Percentiles rank a stretch among this genome's conserved stretches.
Evolutionary conservation across 1,284 basidiomycete species (phyloP).

Genomic region (Tilletia caries): DNA sequence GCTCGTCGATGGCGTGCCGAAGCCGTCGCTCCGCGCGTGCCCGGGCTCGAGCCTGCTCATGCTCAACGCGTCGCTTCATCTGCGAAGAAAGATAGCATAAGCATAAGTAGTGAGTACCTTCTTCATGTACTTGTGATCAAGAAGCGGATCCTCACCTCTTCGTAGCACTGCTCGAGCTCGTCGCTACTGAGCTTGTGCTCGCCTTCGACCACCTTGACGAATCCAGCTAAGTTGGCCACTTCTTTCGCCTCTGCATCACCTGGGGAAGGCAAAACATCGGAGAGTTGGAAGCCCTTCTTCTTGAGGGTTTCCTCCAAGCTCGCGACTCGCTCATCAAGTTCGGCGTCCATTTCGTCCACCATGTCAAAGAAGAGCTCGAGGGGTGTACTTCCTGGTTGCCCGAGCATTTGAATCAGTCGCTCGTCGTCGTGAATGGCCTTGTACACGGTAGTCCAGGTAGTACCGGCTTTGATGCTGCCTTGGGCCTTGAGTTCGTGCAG

Average conservation of each 20-base stretch:
- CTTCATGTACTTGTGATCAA: not conserved
- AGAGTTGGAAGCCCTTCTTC: slow-evolving; percentile 60
- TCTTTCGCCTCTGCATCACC: slow-evolving; percentile 55
- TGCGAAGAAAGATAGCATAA: slow-evolving; percentile 48
- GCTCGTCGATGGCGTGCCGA: slow-evolving; percentile 85
- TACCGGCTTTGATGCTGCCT: slow-evolving; percentile 72
- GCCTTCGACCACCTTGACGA: slow-evolving; percentile 52
- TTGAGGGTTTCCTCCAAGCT: slow-evolving; percentile 65
- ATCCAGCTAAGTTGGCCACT: slow-evolving; percentile 57
- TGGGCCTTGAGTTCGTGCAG: slow-evolving; percentile 67
- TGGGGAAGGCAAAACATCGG: slow-evolving; percentile 35
- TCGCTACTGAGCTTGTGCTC: slow-evolving; percentile 8
- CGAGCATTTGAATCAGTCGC: slow-evolving; percentile 80
- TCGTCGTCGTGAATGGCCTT: slow-evolving; percentile 71
- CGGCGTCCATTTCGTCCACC: slow-evolving; percentile 79
- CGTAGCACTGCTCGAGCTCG: slow-evolving; percentile 12
- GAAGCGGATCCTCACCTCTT: slow-evolving; percentile 19
- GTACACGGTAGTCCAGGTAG: slow-evolving; percentile 87
- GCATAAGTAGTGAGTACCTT: not conserved
- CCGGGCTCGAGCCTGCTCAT: slow-evolving; percentile 66
- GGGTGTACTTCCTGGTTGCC: slow-evolving; percentile 86
- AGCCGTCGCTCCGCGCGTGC: slow-evolving; percentile 76
- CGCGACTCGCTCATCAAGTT: slow-evolving; percentile 72
- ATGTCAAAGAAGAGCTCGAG: slow-evolving; percentile 94
- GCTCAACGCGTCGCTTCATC: slow-evolving; percentile 69